These are phyloP conservation scores for Thalia dealbata DNA, from an alignment of 176 grass and related monocot species.

Conservation along the genomic window DNA sequence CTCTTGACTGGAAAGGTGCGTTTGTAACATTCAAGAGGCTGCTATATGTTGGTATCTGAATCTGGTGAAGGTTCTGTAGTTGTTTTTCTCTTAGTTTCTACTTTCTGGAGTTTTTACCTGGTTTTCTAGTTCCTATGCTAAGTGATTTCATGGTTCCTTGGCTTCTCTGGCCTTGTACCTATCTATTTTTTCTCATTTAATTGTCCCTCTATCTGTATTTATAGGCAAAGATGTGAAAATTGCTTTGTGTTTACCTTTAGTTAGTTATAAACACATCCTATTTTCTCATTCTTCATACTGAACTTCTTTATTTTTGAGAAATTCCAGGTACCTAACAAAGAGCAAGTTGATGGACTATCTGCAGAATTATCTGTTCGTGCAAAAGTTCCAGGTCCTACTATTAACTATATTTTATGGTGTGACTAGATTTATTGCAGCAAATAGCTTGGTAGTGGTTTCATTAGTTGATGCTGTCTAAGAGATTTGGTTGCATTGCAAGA, in stretches of 20 bases:
- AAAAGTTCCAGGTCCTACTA: conserved; percentile 60
- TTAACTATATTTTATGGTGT: not conserved
- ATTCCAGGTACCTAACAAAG: conserved; percentile 73
- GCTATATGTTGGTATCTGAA: not conserved
- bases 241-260: not conserved
- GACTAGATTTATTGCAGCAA: not conserved
- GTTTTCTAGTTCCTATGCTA: not conserved
- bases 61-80: not conserved
- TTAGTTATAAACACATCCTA: not conserved
- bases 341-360: conserved; percentile 76
- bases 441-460: not conserved
- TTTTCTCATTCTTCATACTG: not conserved
- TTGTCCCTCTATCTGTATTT: not conserved
- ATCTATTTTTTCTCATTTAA: not conserved
- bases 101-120: not conserved
- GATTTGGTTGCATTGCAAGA: too few species aligned
- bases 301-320: conserved; percentile 2
- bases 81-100: not conserved
- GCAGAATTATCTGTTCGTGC: conserved; percentile 59
- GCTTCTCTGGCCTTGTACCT: not conserved
- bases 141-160: not conserved
- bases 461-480: not conserved
- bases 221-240: not conserved
- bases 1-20: conserved; percentile 92
- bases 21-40: not conserved